Percentiles rank a stretch among this genome's conserved stretches.
Evolutionary conservation across 108 stramenopile species (phyloP).

Genomic region (Cyclostephanos tholiformis): DNA sequence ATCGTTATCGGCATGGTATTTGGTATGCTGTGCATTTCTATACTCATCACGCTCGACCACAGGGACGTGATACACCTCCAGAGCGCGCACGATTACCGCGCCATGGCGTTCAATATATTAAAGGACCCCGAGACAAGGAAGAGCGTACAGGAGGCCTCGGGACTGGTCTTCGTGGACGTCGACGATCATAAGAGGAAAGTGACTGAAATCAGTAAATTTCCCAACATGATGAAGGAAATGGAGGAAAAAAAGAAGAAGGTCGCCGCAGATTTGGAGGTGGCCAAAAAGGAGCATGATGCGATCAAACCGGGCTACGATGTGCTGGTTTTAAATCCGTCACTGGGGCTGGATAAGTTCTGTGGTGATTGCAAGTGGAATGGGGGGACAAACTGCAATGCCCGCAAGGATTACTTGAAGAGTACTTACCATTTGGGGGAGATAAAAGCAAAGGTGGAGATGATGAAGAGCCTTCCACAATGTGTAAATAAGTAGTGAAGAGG

Average conservation of each 20-base stretch:
- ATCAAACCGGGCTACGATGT: slow-evolving; percentile 58
- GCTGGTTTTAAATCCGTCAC: slow-evolving; percentile 33
- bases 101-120: slow-evolving; percentile 8
- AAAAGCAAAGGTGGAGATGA: slow-evolving; percentile 18
- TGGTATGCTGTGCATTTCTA: slow-evolving; percentile 31
- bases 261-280: no score
- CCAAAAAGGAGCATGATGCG: no score
- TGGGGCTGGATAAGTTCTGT: slow-evolving; percentile 37
- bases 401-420: slow-evolving; percentile 29
- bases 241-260: slow-evolving; percentile 35
- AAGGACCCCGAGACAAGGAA: slow-evolving; percentile 40
- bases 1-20: slow-evolving; percentile 29
- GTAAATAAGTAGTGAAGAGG: slow-evolving; percentile 14
- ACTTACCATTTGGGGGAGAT: slow-evolving; percentile 19
- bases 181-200: slow-evolving; percentile 45
- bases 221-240: slow-evolving; percentile 36
- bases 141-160: slow-evolving; percentile 45
- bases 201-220: slow-evolving; percentile 16
- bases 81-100: no score
- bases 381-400: slow-evolving; percentile 9
- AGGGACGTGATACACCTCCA: no score
- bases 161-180: slow-evolving; percentile 47
- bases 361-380: slow-evolving; percentile 22
- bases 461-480: slow-evolving; percentile 16
- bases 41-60: slow-evolving; percentile 36